Base-by-base conservation (phyloP, 2,329 filamentous ascomycete genomes). In the Macrophomina pseudophaseolina region DNA sequence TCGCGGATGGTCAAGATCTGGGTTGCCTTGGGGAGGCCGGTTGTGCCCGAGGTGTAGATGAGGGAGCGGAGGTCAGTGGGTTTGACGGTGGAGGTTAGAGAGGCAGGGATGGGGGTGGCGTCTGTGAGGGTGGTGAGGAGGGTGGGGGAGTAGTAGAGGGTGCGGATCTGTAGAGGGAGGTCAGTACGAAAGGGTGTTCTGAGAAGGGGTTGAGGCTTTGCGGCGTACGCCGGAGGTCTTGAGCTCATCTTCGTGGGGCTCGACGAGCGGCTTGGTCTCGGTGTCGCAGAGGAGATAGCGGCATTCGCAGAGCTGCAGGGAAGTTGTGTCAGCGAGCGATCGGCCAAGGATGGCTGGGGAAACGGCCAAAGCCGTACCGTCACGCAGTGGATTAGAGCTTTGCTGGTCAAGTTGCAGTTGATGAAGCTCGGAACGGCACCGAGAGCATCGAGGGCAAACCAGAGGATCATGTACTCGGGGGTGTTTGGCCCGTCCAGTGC, bases 351-450 rank as follows among this genome's bases (percentile, higher is more conserved):
- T 32, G 9, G 5, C 9, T 8, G 40, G n/a, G 11, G 9, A 33
- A 16, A 16, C 82, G 52, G 85, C 86, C 60, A 12, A 2, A 7
- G 16, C 28, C 53, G 42, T 40, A 56, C 64, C 54, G 40, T 49
- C 30, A 66, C 53, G 63, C 88, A 91, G 75, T 92, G 89, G 48
- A 90, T 71, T 68, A 92, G 76, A 1, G 88, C 86, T 69, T 89
- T 84, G 0, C 86, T 87, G 8, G 85, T 81, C 8, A 92, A 79
- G 72, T 91, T 89, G 74, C 89, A 87, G 74, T 92, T 92, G 74
- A 92, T 89, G 77, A 90, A 84, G 0, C 90, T 89, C 0, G 90
- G 90, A 0, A 88, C 88, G 12, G 87, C 87, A 2, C 90, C 90
- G 65, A 92, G 85, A 7, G 87, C 84, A 82, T 86, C 85, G 3